These are phyloP conservation scores for Bretziella fagacearum DNA, from an alignment of 2,329 filamentous ascomycete species.

Conservation along the genomic window DNA sequence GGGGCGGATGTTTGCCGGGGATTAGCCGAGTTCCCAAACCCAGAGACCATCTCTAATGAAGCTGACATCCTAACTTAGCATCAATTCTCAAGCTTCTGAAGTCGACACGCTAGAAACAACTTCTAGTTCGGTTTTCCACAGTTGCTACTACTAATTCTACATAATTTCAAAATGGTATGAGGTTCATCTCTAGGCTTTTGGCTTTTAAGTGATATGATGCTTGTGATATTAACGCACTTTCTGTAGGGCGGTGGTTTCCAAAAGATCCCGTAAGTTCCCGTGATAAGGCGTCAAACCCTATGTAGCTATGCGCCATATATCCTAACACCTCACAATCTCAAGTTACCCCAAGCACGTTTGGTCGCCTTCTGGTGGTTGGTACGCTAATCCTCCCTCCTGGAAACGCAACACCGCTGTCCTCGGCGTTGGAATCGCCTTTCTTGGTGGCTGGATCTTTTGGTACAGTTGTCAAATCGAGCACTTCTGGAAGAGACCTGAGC, in stretches of 20 bases:
- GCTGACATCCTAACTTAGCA: background rate
- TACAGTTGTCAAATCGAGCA: conserved; percentile 58
- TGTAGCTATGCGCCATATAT: background rate
- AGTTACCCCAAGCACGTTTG: conserved; percentile 99
- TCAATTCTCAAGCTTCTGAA: background rate
- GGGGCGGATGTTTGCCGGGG: background rate
- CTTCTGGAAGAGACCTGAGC: conserved; percentile 59
- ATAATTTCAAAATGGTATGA: background rate
- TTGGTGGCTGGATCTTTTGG: conserved; percentile 52
- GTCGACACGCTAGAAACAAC: background rate
- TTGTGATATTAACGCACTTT: background rate
- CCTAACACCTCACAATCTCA: conserved; percentile 15
- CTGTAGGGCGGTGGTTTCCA: conserved; percentile 8
- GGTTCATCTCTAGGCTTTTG: background rate
- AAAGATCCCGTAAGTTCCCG: conserved; percentile 14
- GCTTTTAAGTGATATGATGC: no score
- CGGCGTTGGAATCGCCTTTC: conserved; percentile 47
- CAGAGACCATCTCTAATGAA: conserved; percentile 2
- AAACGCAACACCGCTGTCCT: conserved; percentile 74
- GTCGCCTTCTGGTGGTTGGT: conserved; percentile 97
- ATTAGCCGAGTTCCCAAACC: conserved; percentile 8
- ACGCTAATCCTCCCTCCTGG: conserved; percentile 89
- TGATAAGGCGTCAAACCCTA: background rate
- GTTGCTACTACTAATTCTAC: background rate
- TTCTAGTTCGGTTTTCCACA: background rate